Percentiles rank a stretch among this genome's conserved stretches.
These are phyloP conservation scores for Sodiomyces alkalinus DNA, from an alignment of 2,329 filamentous ascomycete genomes.

Conservation along the genomic window DNA sequence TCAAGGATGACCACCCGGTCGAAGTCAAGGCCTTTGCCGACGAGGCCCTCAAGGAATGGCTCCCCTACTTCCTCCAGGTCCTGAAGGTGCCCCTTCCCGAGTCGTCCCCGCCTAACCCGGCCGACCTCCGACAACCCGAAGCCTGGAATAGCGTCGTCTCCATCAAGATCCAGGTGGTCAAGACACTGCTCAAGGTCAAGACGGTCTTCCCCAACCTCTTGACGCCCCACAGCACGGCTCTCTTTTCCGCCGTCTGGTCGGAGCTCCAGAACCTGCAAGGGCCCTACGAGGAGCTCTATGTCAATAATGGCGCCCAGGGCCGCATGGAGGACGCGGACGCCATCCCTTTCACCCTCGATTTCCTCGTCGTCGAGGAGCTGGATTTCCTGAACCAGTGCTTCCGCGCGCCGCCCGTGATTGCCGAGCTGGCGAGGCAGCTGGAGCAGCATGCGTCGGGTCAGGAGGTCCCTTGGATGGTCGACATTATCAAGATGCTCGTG, in stretches of 20 bases:
- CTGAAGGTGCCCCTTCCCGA: constrained; percentile 65
- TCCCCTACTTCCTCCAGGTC: constrained; percentile 71
- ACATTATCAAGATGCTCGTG: constrained; percentile 74
- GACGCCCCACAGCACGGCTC: constrained; percentile 62
- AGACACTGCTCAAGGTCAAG: constrained; percentile 80
- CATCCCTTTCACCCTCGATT: constrained; percentile 89
- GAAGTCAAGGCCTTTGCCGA: constrained; percentile 84
- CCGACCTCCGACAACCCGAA: constrained; percentile 33
- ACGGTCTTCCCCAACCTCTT: constrained; percentile 69
- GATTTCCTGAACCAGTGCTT: constrained; percentile 90
- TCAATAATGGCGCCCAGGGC: constrained; percentile 72
- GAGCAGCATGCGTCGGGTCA: constrained; percentile 41
- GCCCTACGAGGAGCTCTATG: constrained; percentile 70
- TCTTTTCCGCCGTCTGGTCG: constrained; percentile 82
- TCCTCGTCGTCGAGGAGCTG: constrained; percentile 82
- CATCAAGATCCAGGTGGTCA: constrained; percentile 84
- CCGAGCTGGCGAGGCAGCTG: constrained; percentile 74
- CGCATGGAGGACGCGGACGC: constrained; percentile 80
- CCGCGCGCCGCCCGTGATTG: constrained; percentile 72
- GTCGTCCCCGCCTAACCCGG: constrained; percentile 32
- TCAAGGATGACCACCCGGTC: constrained; percentile 79
- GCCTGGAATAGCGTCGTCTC: constrained; percentile 70
- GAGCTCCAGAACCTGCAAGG: constrained; percentile 62
- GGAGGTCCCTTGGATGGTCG: constrained; percentile 65
- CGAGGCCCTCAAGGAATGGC: constrained; percentile 69